Evolutionary conservation across 352 stramenopile species (phyloP), one percentile per base, ranked within the genome.

Genomic region (Thraustochytrium sp.): DNA sequence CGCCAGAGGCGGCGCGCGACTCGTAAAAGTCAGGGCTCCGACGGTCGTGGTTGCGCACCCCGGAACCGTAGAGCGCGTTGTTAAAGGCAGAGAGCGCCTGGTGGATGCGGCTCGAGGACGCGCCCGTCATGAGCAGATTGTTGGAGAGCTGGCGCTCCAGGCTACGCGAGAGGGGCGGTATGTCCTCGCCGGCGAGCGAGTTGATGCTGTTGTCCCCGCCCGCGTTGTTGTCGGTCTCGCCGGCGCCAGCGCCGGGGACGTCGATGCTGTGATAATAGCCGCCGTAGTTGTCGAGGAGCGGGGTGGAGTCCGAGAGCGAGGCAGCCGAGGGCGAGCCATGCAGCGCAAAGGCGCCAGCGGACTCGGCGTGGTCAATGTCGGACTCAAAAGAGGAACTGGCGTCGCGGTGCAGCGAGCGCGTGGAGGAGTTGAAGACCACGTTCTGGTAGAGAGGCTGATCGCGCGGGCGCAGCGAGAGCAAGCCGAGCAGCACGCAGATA

Each of bases 41-140:
- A 31, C 59, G 59, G 13, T 75, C 38, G 4, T 46, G 9, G 1
- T 80, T 72, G 18, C 68, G 48, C 34, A 38, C 68, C 3, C 68
- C 23, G 31, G 68, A 49, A 9, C 68, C 68, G 63, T 80, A 80
- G 48, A 80, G 68, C 23, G 68, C 68, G 3, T 64, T 11, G 31
- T 80, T 80, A 16, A 46, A 80, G 31, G 48, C 68, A 11, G 26
- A 18, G 1, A 80, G 38, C n/a, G 53, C 23, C 13, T 29, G 18
- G 1, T 80, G 23, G 49, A 75, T 75, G 21, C 46, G 31, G 37
- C 68, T 80, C 34, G 31, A 46, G 37, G 68, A 63, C 8, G 68
- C 68, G 34, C 68, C 68, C 8, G 44, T 65, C 36, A 80, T 80
- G 34, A 80, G 53, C 48, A 80, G n/a, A 34, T 80, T 80, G 26